Conservation (phyloP, 768 basidiomycete species). For the Lactarius psammicola region DNA sequence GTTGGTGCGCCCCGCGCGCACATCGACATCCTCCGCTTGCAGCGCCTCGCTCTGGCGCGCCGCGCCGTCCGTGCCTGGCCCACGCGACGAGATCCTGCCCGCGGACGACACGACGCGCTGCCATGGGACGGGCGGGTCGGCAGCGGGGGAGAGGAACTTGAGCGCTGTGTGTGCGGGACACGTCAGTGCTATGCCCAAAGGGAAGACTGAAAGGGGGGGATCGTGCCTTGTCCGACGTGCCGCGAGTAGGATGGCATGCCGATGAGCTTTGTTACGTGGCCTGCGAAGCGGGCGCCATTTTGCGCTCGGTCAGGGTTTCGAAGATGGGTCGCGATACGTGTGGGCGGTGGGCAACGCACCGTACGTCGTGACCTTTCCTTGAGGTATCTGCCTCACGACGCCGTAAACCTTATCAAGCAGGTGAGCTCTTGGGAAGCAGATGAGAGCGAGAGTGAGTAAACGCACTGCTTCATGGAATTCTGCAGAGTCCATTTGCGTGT, state of each 20-base stretch:
- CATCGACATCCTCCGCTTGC: slow-evolving; percentile 80
- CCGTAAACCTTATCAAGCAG: slow-evolving; percentile 58
- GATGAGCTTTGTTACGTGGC: slow-evolving; percentile 75
- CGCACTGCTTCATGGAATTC: slow-evolving; percentile 62
- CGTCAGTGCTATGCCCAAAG: not conserved
- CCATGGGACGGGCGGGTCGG: slow-evolving; percentile 74
- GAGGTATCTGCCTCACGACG: slow-evolving; percentile 67
- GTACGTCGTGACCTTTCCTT: slow-evolving; percentile 69
- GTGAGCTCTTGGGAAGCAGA: not conserved
- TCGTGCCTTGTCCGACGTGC: slow-evolving; percentile 76
- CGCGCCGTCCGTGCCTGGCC: slow-evolving; percentile 79
- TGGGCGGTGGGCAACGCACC: slow-evolving; percentile 41
- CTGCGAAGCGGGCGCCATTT: slow-evolving; percentile 38
- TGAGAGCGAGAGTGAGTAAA: not conserved
- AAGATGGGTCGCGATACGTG: not conserved
- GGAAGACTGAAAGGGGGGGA: not conserved
- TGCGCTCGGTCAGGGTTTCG: not conserved
- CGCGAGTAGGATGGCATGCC: slow-evolving; percentile 78
- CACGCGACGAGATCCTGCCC: slow-evolving; percentile 77
- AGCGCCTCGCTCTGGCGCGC: slow-evolving; percentile 72
- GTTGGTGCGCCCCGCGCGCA: slow-evolving; percentile 53
- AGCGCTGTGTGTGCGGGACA: slow-evolving; percentile 53
- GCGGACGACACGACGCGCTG: slow-evolving; percentile 70
- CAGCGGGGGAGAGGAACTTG: slow-evolving; percentile 62
- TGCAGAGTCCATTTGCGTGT: slow-evolving; percentile 45